Percentiles rank a stretch among this genome's conserved stretches.
Evolutionary conservation across 1,284 basidiomycete species (phyloP).

Genomic region (Ganoderma meredithae): DNA sequence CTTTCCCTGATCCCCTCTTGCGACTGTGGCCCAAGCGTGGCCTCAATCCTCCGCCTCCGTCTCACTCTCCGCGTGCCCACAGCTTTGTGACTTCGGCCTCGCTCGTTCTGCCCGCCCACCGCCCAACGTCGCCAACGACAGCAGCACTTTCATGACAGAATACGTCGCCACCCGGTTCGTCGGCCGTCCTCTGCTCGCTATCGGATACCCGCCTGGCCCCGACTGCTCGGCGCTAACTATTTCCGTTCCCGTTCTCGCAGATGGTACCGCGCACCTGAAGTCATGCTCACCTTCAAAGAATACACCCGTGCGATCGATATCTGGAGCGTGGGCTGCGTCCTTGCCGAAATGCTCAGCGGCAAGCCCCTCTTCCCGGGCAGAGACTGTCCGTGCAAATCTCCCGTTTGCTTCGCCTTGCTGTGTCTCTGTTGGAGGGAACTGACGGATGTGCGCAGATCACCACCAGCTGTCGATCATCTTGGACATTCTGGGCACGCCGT

Average conservation of each 20-base stretch:
- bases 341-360: slow-evolving; percentile 94
- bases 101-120: slow-evolving; percentile 85
- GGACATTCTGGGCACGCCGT: slow-evolving; percentile 90
- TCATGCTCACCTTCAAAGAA: slow-evolving; percentile 96
- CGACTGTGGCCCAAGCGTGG: slow-evolving; percentile 70
- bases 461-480: slow-evolving; percentile 90
- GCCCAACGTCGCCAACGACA: slow-evolving; percentile 82
- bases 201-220: slow-evolving; percentile 11
- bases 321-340: slow-evolving; percentile 93
- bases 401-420: background rate
- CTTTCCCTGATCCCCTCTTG: slow-evolving; percentile 98
- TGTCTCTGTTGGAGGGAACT: background rate
- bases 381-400: slow-evolving; percentile 58
- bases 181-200: background rate
- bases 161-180: slow-evolving; percentile 84
- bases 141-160: slow-evolving; percentile 93
- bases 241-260: slow-evolving; percentile 45
- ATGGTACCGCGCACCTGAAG: slow-evolving; percentile 95
- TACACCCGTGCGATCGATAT: slow-evolving; percentile 94
- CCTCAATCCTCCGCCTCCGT: slow-evolving; percentile 65
- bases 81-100: slow-evolving; percentile 94
- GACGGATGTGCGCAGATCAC: slow-evolving; percentile 64
- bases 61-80: slow-evolving; percentile 11
- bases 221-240: slow-evolving; percentile 19
- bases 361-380: slow-evolving; percentile 91